Percentiles rank a stretch among this genome's conserved stretches.
These are phyloP conservation scores for Rhodotorula graminis DNA, from an alignment of 768 basidiomycete genomes.

Conservation along the genomic window DNA sequence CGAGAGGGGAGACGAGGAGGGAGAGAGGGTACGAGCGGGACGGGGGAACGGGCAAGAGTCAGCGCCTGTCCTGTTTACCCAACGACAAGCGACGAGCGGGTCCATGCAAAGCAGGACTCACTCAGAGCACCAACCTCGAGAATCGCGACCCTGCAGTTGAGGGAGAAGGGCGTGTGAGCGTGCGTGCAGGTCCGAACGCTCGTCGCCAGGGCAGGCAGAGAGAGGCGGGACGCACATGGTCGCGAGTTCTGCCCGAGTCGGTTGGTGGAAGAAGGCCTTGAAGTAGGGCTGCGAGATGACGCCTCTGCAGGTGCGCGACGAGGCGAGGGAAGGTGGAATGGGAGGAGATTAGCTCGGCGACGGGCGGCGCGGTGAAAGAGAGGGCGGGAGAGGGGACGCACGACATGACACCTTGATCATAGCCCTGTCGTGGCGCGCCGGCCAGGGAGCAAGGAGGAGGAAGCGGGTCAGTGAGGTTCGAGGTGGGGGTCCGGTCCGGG, in stretches of 20 bases:
- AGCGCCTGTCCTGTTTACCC: neutral
- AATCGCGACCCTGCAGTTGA: conserved; percentile 6
- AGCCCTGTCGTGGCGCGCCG: conserved; percentile 43
- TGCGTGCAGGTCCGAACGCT: no score
- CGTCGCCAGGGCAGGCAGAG: neutral
- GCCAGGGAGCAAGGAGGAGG: neutral
- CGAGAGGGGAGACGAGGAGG: neutral
- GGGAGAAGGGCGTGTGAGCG: neutral
- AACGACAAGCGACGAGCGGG: no score
- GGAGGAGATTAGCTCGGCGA: no score
- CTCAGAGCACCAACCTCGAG: conserved; percentile 87
- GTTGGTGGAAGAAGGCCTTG: conserved; percentile 72
- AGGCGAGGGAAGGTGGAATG: no score
- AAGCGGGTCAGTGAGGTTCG: conserved; percentile 51
- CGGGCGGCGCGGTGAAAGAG: no score
- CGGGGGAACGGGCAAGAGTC: no score
- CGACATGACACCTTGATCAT: conserved; percentile 44
- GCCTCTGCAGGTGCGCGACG: neutral
- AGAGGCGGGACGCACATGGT: conserved; percentile 56
- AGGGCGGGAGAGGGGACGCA: conserved; percentile 54
- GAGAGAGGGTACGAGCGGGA: no score
- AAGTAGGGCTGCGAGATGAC: conserved; percentile 53
- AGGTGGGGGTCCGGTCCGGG: conserved; percentile 40
- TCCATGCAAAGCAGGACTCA: conserved; percentile 48
- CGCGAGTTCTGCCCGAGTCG: conserved; percentile 68